These are phyloP conservation scores for Boletus subparvulus DNA, from an alignment of 768 basidiomycete genomes.

Conservation along the genomic window DNA sequence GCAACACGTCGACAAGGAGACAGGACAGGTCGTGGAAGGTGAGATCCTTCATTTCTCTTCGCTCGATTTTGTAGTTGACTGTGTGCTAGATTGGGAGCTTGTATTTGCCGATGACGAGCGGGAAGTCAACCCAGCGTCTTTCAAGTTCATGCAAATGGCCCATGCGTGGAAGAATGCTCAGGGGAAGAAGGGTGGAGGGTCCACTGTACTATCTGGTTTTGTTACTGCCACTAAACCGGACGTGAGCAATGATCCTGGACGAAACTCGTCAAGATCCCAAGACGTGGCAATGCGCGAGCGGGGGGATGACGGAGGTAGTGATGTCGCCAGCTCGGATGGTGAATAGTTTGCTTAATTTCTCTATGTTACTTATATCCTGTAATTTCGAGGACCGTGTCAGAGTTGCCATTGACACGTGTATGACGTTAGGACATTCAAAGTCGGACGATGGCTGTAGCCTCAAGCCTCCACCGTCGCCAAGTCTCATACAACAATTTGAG, in stretches of 20 bases:
- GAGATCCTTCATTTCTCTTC: conserved; percentile 24
- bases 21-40: conserved; percentile 87
- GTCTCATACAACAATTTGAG: no score
- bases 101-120: conserved; percentile 96
- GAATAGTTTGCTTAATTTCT: conserved; percentile 24
- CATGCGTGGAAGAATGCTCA: conserved; percentile 80
- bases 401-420: no score
- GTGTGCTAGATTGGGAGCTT: conserved; percentile 81
- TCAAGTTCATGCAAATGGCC: conserved; percentile 95
- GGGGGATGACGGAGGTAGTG: conserved; percentile 40
- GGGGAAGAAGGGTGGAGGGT: conserved; percentile 38
- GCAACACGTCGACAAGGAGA: conserved; percentile 79
- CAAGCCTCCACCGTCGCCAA: neutral
- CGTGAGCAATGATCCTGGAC: conserved; percentile 3
- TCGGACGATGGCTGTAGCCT: neutral
- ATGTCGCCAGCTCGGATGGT: conserved; percentile 56
- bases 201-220: conserved; percentile 47
- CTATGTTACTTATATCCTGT: neutral
- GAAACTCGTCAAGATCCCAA: conserved; percentile 11
- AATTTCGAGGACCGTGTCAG: neutral
- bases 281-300: conserved; percentile 28
- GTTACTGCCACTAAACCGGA: conserved; percentile 37
- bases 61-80: neutral
- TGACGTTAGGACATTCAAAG: no score
- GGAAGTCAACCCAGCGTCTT: conserved; percentile 88